A percentile compares a stretch with the other conserved stretches of the same genome.
These are phyloP conservation scores for Sugiyamaella qingdaonensis DNA, from an alignment of 805 yeast genomes.

Conservation along the genomic window DNA sequence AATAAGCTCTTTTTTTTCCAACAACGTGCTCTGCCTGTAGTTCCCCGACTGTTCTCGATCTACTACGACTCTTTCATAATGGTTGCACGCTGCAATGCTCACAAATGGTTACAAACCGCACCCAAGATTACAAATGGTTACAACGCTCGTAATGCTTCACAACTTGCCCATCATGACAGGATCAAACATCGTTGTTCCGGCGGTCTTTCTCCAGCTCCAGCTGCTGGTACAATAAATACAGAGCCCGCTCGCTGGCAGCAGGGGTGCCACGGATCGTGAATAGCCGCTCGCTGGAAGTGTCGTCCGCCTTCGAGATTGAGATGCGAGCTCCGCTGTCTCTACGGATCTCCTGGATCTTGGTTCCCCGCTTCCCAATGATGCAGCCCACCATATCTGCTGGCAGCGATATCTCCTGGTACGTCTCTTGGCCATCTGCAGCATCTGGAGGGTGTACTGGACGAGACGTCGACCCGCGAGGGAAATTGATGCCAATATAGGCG, in stretches of 20 bases:
- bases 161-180: too few relatives aligned
- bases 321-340: conserved; percentile 74
- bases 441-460: neutral
- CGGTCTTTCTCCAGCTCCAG: conserved; percentile 24
- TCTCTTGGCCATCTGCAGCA: conserved; percentile 32
- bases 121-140: too few relatives aligned
- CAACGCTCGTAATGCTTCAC: too few relatives aligned
- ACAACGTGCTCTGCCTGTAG: too few relatives aligned
- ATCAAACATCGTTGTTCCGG: conserved; percentile 2
- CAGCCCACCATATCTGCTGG: conserved; percentile 87
- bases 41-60: too few relatives aligned
- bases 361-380: conserved; percentile 79
- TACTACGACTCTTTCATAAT: too few relatives aligned
- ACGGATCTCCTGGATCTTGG: conserved; percentile 81
- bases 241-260: conserved; percentile 54
- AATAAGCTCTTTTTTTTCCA: too few relatives aligned
- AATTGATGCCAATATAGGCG: neutral
- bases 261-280: conserved; percentile 67
- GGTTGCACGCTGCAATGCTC: too few relatives aligned
- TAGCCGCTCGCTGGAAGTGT: conserved; percentile 55
- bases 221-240: conserved; percentile 48
- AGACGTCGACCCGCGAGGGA: neutral
- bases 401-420: conserved; percentile 44
- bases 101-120: too few relatives aligned
- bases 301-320: conserved; percentile 62